phyloP scores from a whole-genome alignment of 495 filamentous ascomycete species.

The Penicillium crystallinum region DNA sequence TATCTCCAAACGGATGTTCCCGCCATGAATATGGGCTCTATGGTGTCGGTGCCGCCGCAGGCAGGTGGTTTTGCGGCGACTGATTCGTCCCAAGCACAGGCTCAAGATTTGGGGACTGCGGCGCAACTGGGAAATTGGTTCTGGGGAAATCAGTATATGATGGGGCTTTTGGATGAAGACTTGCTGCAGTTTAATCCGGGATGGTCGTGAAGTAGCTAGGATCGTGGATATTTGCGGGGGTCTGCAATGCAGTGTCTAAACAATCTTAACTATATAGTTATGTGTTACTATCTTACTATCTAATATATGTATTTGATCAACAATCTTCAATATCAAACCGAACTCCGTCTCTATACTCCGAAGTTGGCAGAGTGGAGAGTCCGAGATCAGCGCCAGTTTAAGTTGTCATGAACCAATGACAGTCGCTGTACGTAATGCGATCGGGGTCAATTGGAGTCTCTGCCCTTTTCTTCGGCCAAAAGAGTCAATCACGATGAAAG shows the following conservation, averaged over 20 bases:
- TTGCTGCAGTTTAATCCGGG: conserved; percentile 48
- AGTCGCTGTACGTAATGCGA: conserved; percentile 22
- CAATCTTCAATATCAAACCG: no score
- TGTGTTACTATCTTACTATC: no score
- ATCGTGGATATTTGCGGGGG: no score
- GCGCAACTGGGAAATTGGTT: conserved; percentile 61
- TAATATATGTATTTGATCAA: no score
- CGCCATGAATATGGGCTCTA: conserved; percentile 1
- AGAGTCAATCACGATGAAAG: conserved; percentile 23
- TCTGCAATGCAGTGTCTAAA: no score
- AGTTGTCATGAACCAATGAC: conserved; percentile 19
- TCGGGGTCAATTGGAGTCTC: conserved; percentile 20
- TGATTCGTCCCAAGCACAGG: conserved; percentile 6
- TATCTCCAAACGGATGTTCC: conserved; percentile 12
- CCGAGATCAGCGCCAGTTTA: conserved; percentile 8
- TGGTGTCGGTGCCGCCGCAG: conserved; percentile 7
- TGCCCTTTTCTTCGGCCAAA: conserved; percentile 14
- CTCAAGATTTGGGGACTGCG: conserved; percentile 9
- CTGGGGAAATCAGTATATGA: conserved; percentile 59
- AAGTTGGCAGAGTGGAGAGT: neutral
- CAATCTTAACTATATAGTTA: no score
- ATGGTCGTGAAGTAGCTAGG: conserved; percentile 1
- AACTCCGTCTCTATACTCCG: neutral
- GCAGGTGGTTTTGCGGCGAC: conserved; percentile 8
- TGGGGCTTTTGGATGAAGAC: conserved; percentile 59